phyloP scores from a whole-genome alignment of 805 yeast species.

The Ogataea nonfermentans region DNA sequence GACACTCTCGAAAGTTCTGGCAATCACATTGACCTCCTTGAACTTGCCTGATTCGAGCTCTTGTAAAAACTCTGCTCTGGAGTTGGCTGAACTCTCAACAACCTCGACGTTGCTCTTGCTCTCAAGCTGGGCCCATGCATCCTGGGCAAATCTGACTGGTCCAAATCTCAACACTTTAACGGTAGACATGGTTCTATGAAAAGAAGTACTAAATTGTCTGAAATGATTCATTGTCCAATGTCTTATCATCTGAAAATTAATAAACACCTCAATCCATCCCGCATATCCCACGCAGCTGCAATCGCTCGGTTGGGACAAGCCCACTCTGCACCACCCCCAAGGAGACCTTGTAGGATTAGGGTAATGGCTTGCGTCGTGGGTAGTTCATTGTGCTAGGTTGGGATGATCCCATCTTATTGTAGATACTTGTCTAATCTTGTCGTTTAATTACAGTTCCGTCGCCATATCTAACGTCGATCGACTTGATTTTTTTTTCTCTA shows the following conservation, averaged over 20 bases:
- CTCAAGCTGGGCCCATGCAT: conserved; percentile 53
- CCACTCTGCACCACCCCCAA: background rate
- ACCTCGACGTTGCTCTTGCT: conserved; percentile 40
- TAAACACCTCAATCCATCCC: conserved; percentile 1
- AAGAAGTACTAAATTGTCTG: background rate
- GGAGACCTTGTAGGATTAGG: too few relatives aligned
- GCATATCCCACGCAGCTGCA: conserved; percentile 7
- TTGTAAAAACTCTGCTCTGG: conserved; percentile 40
- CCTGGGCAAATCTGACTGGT: conserved; percentile 53
- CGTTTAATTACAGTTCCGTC: background rate
- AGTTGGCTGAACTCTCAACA: conserved; percentile 41
- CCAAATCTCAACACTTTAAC: conserved; percentile 68
- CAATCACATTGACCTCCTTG: conserved; percentile 38
- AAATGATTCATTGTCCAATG: conserved; percentile 3
- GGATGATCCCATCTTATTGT: too few relatives aligned
- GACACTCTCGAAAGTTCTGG: conserved; percentile 42
- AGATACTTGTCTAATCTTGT: background rate
- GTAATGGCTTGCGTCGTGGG: too few relatives aligned
- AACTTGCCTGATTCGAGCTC: conserved; percentile 38
- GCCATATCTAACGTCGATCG: conserved; percentile 6
- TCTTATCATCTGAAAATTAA: conserved; percentile 1
- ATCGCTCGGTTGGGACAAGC: background rate
- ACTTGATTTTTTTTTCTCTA: conserved; percentile 4
- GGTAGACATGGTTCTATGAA: conserved; percentile 22
- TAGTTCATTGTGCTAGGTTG: too few relatives aligned